Conservation (phyloP, 371 early-diverging fungal species). For the Funneliformis caledonium region DNA sequence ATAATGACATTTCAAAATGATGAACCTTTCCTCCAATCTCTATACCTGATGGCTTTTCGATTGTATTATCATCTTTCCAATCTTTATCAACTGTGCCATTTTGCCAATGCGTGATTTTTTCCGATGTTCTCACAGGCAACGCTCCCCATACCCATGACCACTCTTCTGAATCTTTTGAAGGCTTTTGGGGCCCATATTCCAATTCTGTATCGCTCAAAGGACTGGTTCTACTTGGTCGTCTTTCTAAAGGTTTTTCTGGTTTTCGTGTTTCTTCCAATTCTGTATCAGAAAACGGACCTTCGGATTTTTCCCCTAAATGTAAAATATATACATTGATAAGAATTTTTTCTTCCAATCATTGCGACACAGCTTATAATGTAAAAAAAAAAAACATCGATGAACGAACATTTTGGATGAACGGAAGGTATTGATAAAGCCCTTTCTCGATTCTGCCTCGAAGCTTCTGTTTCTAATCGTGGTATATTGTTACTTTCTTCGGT, state of each 20-base stretch:
- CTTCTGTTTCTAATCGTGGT: neutral
- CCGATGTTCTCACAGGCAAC: constrained; percentile 47
- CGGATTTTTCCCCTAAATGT: constrained; percentile 33
- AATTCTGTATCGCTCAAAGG: constrained; percentile 53
- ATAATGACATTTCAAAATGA: constrained; percentile 50
- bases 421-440: neutral
- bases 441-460: neutral
- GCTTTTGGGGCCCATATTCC: constrained; percentile 49
- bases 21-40: constrained; percentile 47
- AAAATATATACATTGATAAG: neutral
- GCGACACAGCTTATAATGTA: neutral
- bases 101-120: constrained; percentile 44
- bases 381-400: constrained; percentile 2
- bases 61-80: constrained; percentile 40
- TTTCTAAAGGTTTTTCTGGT: constrained; percentile 30
- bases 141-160: constrained; percentile 55
- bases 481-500: neutral
- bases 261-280: constrained; percentile 37
- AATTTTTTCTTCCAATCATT: neutral
- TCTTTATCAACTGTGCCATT: constrained; percentile 37
- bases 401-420: constrained; percentile 35
- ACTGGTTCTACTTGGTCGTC: constrained; percentile 37
- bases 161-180: constrained; percentile 40
- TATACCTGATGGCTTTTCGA: constrained; percentile 39
- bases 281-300: constrained; percentile 42